Percentiles rank a stretch among this genome's conserved stretches.
Evolutionary conservation across 176 grass and related monocot species (phyloP).

Genomic region (Microstegium vimineum): DNA sequence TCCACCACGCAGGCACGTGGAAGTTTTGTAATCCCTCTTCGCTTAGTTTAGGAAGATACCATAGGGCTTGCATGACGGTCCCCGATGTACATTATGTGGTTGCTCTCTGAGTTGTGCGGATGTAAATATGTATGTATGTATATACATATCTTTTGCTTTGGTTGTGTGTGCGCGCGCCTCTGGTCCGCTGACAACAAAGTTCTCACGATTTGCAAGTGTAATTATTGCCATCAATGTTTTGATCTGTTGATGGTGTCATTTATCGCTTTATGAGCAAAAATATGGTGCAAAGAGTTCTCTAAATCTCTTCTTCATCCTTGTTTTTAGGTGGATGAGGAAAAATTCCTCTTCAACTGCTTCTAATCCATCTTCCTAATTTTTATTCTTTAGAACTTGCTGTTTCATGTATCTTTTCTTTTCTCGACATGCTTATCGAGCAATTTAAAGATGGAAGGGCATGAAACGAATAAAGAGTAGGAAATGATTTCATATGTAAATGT

Average conservation of each 20-base stretch:
- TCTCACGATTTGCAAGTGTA: conserved; percentile 15
- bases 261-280: background rate
- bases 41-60: conserved; percentile 7
- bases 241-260: background rate
- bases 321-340: too few species aligned
- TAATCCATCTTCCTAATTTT: too few species aligned
- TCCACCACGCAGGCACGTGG: background rate
- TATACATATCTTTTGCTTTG: background rate
- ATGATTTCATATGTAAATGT: too few species aligned
- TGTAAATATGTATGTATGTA: conserved; percentile 40
- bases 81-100: conserved; percentile 30
- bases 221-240: conserved; percentile 6
- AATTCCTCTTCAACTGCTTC: too few species aligned
- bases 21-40: conserved; percentile 32
- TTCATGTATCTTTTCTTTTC: too few species aligned
- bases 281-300: too few species aligned
- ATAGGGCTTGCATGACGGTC: background rate
- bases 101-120: background rate
- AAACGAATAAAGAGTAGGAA: too few species aligned
- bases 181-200: background rate
- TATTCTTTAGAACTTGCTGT: too few species aligned
- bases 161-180: background rate
- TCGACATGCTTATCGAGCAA: too few species aligned
- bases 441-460: too few species aligned
- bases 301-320: too few species aligned